Evolutionary conservation across 2,329 filamentous ascomycete genomes (phyloP), one percentile per base, ranked within the genome.

Genomic region (Simplicillium sp.): DNA sequence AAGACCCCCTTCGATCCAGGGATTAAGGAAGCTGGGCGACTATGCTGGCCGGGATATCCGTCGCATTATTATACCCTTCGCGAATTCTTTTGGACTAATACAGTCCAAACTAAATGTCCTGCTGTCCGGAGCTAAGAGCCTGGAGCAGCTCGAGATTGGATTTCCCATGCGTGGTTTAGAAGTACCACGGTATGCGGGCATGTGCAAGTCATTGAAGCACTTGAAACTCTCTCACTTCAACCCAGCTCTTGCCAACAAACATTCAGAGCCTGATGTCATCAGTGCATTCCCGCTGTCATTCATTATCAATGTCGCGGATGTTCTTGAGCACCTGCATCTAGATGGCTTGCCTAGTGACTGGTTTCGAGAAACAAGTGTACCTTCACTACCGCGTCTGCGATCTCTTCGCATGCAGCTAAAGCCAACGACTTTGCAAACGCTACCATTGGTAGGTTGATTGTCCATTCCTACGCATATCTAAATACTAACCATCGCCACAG

Each of bases 1-100:
- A 32, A 46, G 47, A 28, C 49, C 52, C 15, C 55, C 55, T 11
- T 48, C 47, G 7, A 44, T 46, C 4, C 46, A 47, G 3, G 47
- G 46, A 15, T 38, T 63, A 6, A 52, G 40, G 39, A 58, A 54
- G 33, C 46, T 64, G 3, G 46, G 60, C 11, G 51, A 50, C 5
- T 54, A 56, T 33, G 61, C 60, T 8, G 49, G 57, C 7, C 53
- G 55, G 5, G 54, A 60, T 29, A 47, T 53, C 1, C 53, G 56
- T 7, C 46, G 52, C 6, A 50, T 62, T 3, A 42, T 54, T 14
- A 54, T 62, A 14, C 46, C 49, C 4, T 44, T 50, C 16, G 44
- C 50, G 15, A 39, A 43, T 15, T 47, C 49, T 1, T 60, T 60
- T 29, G 46, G 51, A 37, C 53, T 62, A 8, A 55, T 43, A 7